Evolutionary conservation across 805 yeast species (phyloP), one percentile per base, ranked within the genome.

Genomic region (Cyberlindnera euphorbiiphila): DNA sequence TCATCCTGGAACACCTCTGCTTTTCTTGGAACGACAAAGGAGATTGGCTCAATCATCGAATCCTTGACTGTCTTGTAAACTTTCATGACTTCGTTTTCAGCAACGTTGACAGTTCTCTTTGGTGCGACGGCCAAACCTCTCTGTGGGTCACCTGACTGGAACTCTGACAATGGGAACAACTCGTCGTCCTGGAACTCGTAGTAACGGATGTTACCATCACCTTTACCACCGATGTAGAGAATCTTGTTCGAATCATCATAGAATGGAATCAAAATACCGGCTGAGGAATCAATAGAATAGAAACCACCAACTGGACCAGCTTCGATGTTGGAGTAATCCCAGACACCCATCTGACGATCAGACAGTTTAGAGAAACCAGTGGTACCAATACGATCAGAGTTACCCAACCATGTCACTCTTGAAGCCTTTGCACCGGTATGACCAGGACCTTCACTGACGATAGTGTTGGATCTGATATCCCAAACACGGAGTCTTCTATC

Each of bases 141-240:
- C 69, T 93, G 98, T 2, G 98, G 93, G 23, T 86, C 94, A 3
- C 79, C 75, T 4, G 97, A 87, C 43, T 81, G 80, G 61, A 74
- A 93, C 59, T 91, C 96, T n/a, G 95, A 85, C 42, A 93, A 65
- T 50, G 84, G 86, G 62, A 71, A 80, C 39, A 93, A 69, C 53
- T 80, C 83, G 54, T 91, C 97, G 53, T 85, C 77, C 45, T 80
- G 87, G 60, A 75, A 87, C 67, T 93, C 98, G 57, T 69, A 93
- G 65, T 91, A 91, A 56, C 96, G 85, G 54, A 93, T 86, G 60
- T 91, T 93, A 53, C 98, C 98, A 61, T 93, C 98, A 61, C 97
- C 97, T 62, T 93, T 91, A 51, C 98, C 99, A 22, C 95, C 98
- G 44, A 93, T 67, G 56, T 83, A 93, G 42, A 93, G 69, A 41